phyloP scores from a whole-genome alignment of 352 stramenopile species.

The Pythium coloratum region DNA sequence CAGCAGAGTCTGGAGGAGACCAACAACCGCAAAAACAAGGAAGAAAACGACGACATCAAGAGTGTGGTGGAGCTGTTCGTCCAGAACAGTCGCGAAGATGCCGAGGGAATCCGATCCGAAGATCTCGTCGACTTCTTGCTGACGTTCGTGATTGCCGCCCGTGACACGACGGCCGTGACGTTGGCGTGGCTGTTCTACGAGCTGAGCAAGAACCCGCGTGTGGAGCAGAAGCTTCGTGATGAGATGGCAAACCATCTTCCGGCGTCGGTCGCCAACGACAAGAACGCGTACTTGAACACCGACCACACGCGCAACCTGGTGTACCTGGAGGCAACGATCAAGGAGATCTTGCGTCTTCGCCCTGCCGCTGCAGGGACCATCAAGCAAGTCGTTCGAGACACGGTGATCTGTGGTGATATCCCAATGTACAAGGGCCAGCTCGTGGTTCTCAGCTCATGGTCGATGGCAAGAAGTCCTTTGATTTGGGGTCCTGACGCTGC shows the following conservation, averaged over 20 bases:
- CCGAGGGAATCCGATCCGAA: constrained; percentile 34
- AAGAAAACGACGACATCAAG: constrained; percentile 18
- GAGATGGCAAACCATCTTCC: constrained; percentile 38
- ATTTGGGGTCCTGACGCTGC: constrained; percentile 8
- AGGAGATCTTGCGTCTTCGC: constrained; percentile 60
- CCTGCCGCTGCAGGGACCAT: constrained; percentile 52
- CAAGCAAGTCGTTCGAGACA: constrained; percentile 58
- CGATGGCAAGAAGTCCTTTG: constrained; percentile 26
- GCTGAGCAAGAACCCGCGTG: constrained; percentile 57
- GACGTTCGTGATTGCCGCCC: constrained; percentile 62
- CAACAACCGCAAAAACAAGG: neutral
- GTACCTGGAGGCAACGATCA: constrained; percentile 52
- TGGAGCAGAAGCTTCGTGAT: constrained; percentile 35
- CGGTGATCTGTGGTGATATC: constrained; percentile 36
- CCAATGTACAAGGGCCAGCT: constrained; percentile 23
- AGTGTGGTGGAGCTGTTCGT: constrained; percentile 17
- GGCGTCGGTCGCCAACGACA: constrained; percentile 34
- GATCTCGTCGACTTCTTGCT: constrained; percentile 70
- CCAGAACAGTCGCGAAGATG: constrained; percentile 10
- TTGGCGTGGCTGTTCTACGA: constrained; percentile 75
- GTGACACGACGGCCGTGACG: constrained; percentile 74
- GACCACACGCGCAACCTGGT: neutral
- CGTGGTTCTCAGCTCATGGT: constrained; percentile 31
- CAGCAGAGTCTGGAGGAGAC: constrained; percentile 30
- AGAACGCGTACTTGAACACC: constrained; percentile 10